phyloP scores from a whole-genome alignment of 257 asterid genomes.

The Nicotiana obtusifolia region DNA sequence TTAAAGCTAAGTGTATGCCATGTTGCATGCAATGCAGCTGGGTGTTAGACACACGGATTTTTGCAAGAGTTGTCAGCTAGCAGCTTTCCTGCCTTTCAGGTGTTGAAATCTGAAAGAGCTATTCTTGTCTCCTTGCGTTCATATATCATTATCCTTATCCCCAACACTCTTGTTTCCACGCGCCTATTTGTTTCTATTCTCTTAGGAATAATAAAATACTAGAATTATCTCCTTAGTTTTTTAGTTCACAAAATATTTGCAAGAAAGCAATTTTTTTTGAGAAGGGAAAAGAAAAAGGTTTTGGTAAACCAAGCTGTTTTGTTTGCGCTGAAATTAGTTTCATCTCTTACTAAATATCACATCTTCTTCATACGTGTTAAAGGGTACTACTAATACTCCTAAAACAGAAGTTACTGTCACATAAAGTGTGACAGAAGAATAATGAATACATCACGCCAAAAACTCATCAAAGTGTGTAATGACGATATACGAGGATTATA shows the following conservation, averaged over 20 bases:
- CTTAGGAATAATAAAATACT: background rate
- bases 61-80: background rate
- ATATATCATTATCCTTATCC: background rate
- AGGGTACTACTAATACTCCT: no score
- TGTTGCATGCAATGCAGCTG: background rate
- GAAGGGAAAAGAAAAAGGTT: no score
- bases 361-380: no score
- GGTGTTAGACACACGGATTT: background rate
- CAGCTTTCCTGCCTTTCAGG: background rate
- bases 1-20: background rate
- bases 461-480: background rate
- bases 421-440: background rate
- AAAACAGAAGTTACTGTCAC: background rate
- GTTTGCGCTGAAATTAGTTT: background rate
- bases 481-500: background rate
- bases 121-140: background rate
- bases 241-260: background rate
- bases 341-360: background rate
- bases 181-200: background rate
- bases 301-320: background rate
- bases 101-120: background rate
- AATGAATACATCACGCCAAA: background rate
- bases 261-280: no score
- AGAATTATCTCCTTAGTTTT: background rate
- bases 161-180: background rate